Evolutionary conservation across 495 filamentous ascomycete genomes (phyloP).

Genomic region (Neurospora discreta): DNA sequence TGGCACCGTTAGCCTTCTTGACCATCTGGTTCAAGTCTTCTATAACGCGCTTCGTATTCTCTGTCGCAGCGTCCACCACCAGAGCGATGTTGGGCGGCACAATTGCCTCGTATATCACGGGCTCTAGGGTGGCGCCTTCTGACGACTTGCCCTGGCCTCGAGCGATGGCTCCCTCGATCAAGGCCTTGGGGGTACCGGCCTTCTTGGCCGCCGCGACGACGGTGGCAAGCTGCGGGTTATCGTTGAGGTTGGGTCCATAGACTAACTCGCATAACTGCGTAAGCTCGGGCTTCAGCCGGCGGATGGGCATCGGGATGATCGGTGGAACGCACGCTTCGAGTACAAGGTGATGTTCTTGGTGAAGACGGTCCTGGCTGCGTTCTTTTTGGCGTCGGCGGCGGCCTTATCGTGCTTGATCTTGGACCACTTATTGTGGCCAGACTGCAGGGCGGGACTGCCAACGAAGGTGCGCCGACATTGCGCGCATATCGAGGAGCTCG

Average conservation of each 20-base stretch:
- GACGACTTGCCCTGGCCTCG: conserved; percentile 74
- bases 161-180: conserved; percentile 74
- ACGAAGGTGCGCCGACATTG: conserved; percentile 41
- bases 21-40: conserved; percentile 57
- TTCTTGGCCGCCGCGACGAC: conserved; percentile 74
- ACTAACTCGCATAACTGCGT: conserved; percentile 16
- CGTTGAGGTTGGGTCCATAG: conserved; percentile 56
- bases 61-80: conserved; percentile 67
- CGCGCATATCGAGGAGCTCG: conserved; percentile 24
- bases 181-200: conserved; percentile 69
- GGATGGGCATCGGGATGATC: conserved; percentile 1
- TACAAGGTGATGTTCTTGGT: conserved; percentile 40
- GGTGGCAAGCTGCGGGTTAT: conserved; percentile 62
- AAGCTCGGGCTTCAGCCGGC: conserved; percentile 7
- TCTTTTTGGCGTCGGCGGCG: conserved; percentile 56
- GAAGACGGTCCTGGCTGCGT: conserved; percentile 30
- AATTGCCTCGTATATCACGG: conserved; percentile 70
- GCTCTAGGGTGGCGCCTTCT: conserved; percentile 61
- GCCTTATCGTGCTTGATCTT: conserved; percentile 94
- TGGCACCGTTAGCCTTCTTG: conserved; percentile 55
- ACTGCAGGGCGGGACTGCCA: conserved; percentile 35
- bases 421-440: conserved; percentile 87
- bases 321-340: conserved; percentile 35
- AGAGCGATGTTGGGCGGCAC: conserved; percentile 65
- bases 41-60: conserved; percentile 61